Evolutionary conservation across 768 basidiomycete species (phyloP).

Genomic region (Suillus hirtellus): DNA sequence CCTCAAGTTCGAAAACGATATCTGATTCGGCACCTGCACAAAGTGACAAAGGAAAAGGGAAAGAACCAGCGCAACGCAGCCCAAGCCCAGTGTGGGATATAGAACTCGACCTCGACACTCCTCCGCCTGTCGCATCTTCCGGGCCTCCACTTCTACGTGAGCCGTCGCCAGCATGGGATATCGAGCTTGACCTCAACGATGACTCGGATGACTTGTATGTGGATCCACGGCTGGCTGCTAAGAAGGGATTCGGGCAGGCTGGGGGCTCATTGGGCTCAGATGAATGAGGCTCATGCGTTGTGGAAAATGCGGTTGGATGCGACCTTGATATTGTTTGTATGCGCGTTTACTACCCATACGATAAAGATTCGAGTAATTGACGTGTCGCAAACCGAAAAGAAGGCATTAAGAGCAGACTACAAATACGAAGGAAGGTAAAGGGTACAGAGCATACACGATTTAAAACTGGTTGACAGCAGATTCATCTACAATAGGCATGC

Average conservation of each 20-base stretch:
- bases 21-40: neutral
- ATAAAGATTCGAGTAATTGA: neutral
- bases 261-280: constrained; percentile 3
- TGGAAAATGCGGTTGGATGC: neutral
- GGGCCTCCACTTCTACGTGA: constrained; percentile 19
- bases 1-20: neutral
- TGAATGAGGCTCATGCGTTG: neutral
- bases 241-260: constrained; percentile 4
- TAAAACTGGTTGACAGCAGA: neutral
- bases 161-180: constrained; percentile 37
- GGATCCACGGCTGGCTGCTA: constrained; percentile 6
- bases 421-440: neutral
- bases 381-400: neutral
- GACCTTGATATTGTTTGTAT: neutral
- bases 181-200: constrained; percentile 48
- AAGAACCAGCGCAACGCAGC: constrained; percentile 34
- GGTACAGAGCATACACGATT: neutral
- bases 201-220: constrained; percentile 10
- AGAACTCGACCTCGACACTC: constrained; percentile 52
- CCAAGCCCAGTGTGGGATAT: constrained; percentile 75
- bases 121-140: constrained; percentile 17
- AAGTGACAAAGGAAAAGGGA: constrained; percentile 23
- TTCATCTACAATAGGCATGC: constrained; percentile 3
- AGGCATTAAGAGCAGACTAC: neutral
- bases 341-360: neutral